Conservation (phyloP, 768 basidiomycete species). For the Nevesoporus exiguus region DNA sequence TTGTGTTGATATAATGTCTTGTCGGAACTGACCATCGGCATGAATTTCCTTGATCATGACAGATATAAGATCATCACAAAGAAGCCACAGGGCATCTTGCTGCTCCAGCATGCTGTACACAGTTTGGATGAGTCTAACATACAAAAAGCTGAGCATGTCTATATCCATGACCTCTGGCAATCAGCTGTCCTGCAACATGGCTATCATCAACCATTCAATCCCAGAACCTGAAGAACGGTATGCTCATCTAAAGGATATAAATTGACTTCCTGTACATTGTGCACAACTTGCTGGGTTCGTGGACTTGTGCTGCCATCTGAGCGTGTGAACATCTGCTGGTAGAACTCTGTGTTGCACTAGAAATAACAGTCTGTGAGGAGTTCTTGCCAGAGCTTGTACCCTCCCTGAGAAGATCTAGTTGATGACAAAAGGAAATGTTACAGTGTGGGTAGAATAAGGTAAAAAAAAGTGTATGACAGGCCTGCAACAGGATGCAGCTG, state of each 20-base stretch:
- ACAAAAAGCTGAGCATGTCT: conserved; percentile 76
- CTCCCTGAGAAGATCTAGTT: too few relatives aligned
- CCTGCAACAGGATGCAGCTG: too few relatives aligned
- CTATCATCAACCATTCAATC: background rate
- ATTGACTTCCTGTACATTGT: conserved; percentile 85
- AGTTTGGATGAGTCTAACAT: conserved; percentile 73
- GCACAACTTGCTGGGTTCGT: conserved; percentile 91
- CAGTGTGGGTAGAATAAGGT: too few relatives aligned
- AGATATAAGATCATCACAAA: conserved; percentile 73
- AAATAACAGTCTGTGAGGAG: conserved; percentile 82
- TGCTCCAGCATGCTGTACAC: conserved; percentile 67
- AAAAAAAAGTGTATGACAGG: too few relatives aligned
- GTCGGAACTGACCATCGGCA: conserved; percentile 62
- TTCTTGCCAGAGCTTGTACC: conserved; percentile 88
- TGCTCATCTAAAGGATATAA: conserved; percentile 71
- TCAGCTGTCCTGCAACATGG: conserved; percentile 69
- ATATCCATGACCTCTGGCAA: conserved; percentile 75
- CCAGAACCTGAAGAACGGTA: background rate
- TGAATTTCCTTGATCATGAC: conserved; percentile 82
- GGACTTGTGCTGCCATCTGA: conserved; percentile 82
- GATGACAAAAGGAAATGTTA: too few relatives aligned
- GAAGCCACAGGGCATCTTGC: conserved; percentile 58
- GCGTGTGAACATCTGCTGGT: conserved; percentile 75
- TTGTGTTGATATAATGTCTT: conserved; percentile 71
- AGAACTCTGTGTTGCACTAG: conserved; percentile 74